These are phyloP conservation scores for Neofusicoccum cordaticola DNA, from an alignment of 2,329 filamentous ascomycete species.

Conservation along the genomic window DNA sequence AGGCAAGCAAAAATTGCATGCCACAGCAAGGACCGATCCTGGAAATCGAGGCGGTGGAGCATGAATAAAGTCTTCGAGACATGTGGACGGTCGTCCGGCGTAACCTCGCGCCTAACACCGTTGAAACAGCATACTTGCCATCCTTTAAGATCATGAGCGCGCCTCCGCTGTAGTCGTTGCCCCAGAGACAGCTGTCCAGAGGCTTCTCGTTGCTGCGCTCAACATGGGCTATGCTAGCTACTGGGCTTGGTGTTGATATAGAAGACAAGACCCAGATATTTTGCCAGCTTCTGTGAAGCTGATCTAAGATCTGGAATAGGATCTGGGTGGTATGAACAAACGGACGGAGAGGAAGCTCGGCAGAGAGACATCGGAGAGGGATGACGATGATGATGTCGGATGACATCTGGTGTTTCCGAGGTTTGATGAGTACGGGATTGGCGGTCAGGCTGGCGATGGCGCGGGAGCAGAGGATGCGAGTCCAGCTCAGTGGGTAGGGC, in stretches of 20 bases:
- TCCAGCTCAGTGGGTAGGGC: too few species aligned
- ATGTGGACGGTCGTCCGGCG: conserved; percentile 88
- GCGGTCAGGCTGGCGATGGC: too few species aligned
- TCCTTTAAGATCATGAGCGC: conserved; percentile 66
- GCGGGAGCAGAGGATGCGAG: too few species aligned
- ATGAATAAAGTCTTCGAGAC: conserved; percentile 70
- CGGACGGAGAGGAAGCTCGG: too few species aligned
- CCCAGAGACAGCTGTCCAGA: conserved; percentile 70
- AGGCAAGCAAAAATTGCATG: conserved; percentile 60
- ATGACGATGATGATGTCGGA: too few species aligned
- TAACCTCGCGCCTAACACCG: conserved; percentile 80
- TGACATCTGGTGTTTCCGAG: too few species aligned
- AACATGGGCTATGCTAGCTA: conserved; percentile 70
- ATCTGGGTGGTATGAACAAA: too few species aligned
- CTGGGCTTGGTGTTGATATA: conserved; percentile 59
- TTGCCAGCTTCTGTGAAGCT: too few species aligned
- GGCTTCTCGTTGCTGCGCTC: conserved; percentile 66
- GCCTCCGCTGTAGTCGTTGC: conserved; percentile 59
- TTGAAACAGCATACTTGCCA: conserved; percentile 85
- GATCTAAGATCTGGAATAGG: too few species aligned
- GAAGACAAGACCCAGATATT: too few species aligned
- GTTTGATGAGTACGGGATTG: too few species aligned
- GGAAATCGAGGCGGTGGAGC: conserved; percentile 83
- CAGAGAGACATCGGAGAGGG: too few species aligned
- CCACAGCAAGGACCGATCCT: conserved; percentile 80